phyloP scores from a whole-genome alignment of 2,329 filamentous ascomycete species.

The Sporothrix brunneoviolacea region DNA sequence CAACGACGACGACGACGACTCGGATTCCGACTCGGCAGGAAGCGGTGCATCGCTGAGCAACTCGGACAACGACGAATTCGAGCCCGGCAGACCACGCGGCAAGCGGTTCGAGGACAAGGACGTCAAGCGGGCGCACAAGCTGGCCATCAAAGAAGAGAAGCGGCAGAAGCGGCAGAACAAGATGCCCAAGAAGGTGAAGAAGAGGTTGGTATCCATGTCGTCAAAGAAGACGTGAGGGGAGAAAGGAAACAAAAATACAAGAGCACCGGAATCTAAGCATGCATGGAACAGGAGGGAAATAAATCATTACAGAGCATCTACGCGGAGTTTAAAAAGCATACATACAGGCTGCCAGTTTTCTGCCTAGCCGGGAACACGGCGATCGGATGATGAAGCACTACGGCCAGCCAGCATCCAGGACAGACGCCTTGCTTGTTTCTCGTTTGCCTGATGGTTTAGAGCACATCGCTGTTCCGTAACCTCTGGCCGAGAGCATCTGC shows the following conservation, averaged over 20 bases:
- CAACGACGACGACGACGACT: constrained; percentile 10
- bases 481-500: background rate
- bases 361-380: no score
- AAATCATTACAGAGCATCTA: no score
- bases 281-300: no score
- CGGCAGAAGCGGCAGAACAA: constrained; percentile 89
- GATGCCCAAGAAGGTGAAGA: constrained; percentile 95
- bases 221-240: constrained; percentile 42
- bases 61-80: constrained; percentile 41
- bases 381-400: constrained; percentile 18
- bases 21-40: constrained; percentile 30
- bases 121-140: constrained; percentile 79
- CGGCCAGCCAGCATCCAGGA: background rate
- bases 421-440: no score
- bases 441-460: background rate
- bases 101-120: constrained; percentile 90
- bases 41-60: constrained; percentile 41
- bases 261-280: background rate
- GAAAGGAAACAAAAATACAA: background rate
- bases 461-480: background rate
- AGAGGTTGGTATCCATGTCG: constrained; percentile 64
- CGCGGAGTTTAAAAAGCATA: no score
- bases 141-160: constrained; percentile 89
- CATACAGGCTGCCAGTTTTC: background rate
- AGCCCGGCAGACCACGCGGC: constrained; percentile 65